phyloP scores from a whole-genome alignment of 1,284 basidiomycete genomes.

The Entoloma clypeatum region DNA sequence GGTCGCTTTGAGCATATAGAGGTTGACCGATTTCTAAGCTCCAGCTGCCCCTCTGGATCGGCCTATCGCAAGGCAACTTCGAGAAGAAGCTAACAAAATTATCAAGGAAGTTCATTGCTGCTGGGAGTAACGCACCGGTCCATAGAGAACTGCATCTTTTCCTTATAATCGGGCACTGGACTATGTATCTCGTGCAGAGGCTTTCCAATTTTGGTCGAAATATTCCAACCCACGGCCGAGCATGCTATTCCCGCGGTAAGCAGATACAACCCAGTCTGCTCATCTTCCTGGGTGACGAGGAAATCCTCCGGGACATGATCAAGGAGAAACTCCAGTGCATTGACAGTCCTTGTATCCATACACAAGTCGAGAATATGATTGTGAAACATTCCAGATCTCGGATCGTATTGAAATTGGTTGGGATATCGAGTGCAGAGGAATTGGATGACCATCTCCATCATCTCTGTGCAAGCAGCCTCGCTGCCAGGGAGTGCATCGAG shows the following conservation, averaged over 20 bases:
- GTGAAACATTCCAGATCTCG: constrained; percentile 32
- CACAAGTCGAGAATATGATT: constrained; percentile 40
- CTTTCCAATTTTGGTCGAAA: constrained; percentile 43
- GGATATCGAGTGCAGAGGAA: constrained; percentile 47
- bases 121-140: constrained; percentile 34
- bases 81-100: constrained; percentile 38
- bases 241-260: constrained; percentile 41
- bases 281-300: constrained; percentile 37
- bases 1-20: constrained; percentile 38
- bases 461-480: constrained; percentile 40
- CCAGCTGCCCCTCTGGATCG: constrained; percentile 52
- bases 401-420: constrained; percentile 37
- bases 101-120: background rate
- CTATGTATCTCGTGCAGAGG: constrained; percentile 42
- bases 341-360: constrained; percentile 24
- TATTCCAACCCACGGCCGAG: constrained; percentile 48
- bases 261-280: constrained; percentile 38
- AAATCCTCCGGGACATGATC: constrained; percentile 52
- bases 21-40: constrained; percentile 44
- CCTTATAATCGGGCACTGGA: constrained; percentile 46
- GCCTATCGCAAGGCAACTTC: constrained; percentile 41
- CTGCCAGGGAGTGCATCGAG: constrained; percentile 40
- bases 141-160: constrained; percentile 46
- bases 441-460: constrained; percentile 48
- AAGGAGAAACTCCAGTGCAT: constrained; percentile 41